A percentile compares a stretch with the other conserved stretches of the same genome.
These are phyloP conservation scores for Lanmaoa pseudosensibilis DNA, from an alignment of 768 basidiomycete species.

Conservation along the genomic window DNA sequence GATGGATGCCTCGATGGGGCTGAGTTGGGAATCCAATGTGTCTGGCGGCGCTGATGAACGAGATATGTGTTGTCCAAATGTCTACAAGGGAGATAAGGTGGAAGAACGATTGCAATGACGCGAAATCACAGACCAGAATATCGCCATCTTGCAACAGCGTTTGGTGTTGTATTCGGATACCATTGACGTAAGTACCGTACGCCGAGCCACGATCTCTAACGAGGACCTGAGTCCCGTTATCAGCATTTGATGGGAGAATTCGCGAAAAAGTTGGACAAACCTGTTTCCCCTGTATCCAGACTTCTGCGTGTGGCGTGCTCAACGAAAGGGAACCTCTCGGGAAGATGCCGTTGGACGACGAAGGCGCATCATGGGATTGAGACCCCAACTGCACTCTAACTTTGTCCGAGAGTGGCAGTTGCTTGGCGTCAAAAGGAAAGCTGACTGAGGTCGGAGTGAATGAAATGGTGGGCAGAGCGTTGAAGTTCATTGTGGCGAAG, in stretches of 20 bases:
- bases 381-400: conserved; percentile 35
- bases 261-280: conserved; percentile 26
- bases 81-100: conserved; percentile 30
- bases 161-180: conserved; percentile 38
- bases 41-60: conserved; percentile 41
- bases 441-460: conserved; percentile 37
- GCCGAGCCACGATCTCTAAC: conserved; percentile 47
- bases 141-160: conserved; percentile 44
- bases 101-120: not conserved
- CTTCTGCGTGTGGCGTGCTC: conserved; percentile 44
- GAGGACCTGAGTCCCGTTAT: conserved; percentile 36
- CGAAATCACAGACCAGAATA: conserved; percentile 38
- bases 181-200: conserved; percentile 52
- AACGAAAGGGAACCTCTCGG: conserved; percentile 40
- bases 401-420: conserved; percentile 33
- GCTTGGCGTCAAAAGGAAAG: conserved; percentile 41
- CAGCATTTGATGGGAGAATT: conserved; percentile 1
- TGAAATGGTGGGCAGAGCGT: conserved; percentile 31
- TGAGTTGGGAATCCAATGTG: conserved; percentile 46
- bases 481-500: conserved; percentile 23
- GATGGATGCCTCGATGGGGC: conserved; percentile 44
- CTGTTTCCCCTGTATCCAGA: conserved; percentile 46
- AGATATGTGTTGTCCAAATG: conserved; percentile 39
- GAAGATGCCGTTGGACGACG: conserved; percentile 44
- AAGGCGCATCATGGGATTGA: conserved; percentile 29